Evolutionary conservation across 164 flowering plant genomes (phyloP), one percentile per base, ranked within the genome.

Genomic region (Aristolochia contorta): DNA sequence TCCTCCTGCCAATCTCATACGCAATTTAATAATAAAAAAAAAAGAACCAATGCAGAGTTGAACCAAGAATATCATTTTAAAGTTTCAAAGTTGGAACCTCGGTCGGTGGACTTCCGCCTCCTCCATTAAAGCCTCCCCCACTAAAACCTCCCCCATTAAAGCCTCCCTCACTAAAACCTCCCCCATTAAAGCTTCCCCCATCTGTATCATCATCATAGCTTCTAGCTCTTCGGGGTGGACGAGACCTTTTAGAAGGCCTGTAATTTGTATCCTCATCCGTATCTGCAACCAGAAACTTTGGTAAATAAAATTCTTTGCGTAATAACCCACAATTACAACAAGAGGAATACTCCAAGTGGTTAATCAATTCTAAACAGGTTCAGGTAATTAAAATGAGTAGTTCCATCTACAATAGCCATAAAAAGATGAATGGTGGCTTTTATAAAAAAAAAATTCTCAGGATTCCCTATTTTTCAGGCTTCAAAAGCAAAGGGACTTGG

Each of bases 211-310:
- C 96, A 65, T 81, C 90, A 71, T 77, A 6, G 64, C 79, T 75
- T 69, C 84, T 75, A 54, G 71, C 74, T 27, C 60, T 65, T 64
- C 67, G 24, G 32, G 89, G 79, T 57, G 87, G 86, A 69, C 96
- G 80, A 22, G 87, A 69, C 66, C 96, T 82, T 63, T 89, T 89
- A 8, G 89, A 75, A 63, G 85, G 96, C 74, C 96, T 84, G 30
- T 77, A 78, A 67, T 59, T 78, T 24, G 59, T 49, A 60, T 87
- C 96, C 66, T 93, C 96, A 69, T 93, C 99, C 2, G 92, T 80
- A 59, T 90, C 98, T 89, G 89, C 62, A 74, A 66, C 24, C 56
- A 72, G 52, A 56, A 22, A 27, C 47, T 16, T 41, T 16, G 18
- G 27, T 47, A 23, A 20, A 16, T 19, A 50, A 33, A 19, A 57